phyloP scores from a whole-genome alignment of 345 rosid genomes.

The Stellera chamaejasme region DNA sequence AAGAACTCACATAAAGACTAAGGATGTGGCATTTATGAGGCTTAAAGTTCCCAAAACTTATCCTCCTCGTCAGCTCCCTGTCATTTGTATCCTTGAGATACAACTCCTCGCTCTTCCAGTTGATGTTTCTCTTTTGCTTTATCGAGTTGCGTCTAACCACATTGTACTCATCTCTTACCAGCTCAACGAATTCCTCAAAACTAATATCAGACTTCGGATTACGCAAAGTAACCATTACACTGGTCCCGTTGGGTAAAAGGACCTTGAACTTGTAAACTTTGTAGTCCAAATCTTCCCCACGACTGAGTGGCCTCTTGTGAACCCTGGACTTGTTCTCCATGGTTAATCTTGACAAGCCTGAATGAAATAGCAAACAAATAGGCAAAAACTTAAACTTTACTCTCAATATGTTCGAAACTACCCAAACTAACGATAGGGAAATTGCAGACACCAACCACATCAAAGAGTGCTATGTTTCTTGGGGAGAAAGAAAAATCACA shows the following conservation, averaged over 20 bases:
- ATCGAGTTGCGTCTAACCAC: constrained; percentile 8
- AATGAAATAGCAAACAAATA: constrained; percentile 10
- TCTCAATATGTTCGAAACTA: too few relatives aligned
- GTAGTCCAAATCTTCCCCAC: not conserved
- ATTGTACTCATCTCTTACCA: constrained; percentile 25
- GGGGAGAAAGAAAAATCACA: too few relatives aligned
- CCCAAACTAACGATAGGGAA: too few relatives aligned
- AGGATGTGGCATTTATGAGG: constrained; percentile 34
- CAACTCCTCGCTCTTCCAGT: constrained; percentile 25
- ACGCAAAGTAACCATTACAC: constrained; percentile 21
- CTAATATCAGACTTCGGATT: constrained; percentile 23
- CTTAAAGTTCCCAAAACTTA: constrained; percentile 29
- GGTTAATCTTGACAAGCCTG: not conserved
- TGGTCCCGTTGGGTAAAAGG: constrained; percentile 44
- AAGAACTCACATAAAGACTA: constrained; percentile 38
- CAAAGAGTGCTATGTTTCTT: too few relatives aligned
- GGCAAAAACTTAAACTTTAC: not conserved
- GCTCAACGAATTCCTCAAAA: constrained; percentile 21
- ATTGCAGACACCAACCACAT: too few relatives aligned
- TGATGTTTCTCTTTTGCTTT: constrained; percentile 13
- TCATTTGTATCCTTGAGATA: constrained; percentile 29
- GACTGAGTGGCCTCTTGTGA: constrained; percentile 14
- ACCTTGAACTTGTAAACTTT: constrained; percentile 31
- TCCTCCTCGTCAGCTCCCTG: constrained; percentile 6
- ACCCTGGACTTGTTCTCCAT: constrained; percentile 5